Evolutionary conservation across 768 basidiomycete genomes (phyloP), one percentile per base, ranked within the genome.

Genomic region (Coprinopsis strossmayeri): DNA sequence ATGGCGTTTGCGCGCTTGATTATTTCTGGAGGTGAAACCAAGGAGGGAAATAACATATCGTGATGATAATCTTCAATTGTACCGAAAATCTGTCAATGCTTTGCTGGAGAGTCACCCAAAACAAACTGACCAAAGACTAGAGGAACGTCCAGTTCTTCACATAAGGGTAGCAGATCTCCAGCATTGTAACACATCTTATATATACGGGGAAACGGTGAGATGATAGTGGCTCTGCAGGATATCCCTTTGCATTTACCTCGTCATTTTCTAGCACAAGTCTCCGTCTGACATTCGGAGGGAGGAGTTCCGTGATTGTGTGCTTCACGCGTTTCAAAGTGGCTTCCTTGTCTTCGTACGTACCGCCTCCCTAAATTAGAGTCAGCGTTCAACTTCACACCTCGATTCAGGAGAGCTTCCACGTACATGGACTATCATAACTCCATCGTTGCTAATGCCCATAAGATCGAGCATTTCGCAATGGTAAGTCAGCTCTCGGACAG

Each of bases 241-340:
- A n/a, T n/a, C n/a, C n/a, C n/a, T n/a, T n/a, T n/a, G n/a, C n/a
- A n/a, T 68, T 34, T 49, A 87, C 89, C 70, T 97, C 94, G 55
- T 96, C 94, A 52, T 96, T 97, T 65, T 97, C 94, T n/a, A 93
- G 70, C 1, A 91, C 92, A 18, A 94, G 62, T 38, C 94, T 74
- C 12, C 73, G 73, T 52, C 86, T 79, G 50, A 91, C 81, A 20
- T 77, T 75, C 18, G 76, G 66, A 5, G 81, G 71, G 32, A 91
- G 72, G n/a, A 64, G 57, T 9, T 74, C 70, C 41, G 61, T 66
- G 50, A 90, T 86, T 12, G 82, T 85, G 50, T 77, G 69, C 61
- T 82, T 87, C 60, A 95, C 79, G 7, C 94, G 78, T 20, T 68
- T 69, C 1, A 94, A 66, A 0, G 94, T 81, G 3, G 73, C 70